A percentile compares a stretch with the other conserved stretches of the same genome.
phyloP scores from a whole-genome alignment of 2,329 filamentous ascomycete genomes.

The Epichloe baconii region DNA sequence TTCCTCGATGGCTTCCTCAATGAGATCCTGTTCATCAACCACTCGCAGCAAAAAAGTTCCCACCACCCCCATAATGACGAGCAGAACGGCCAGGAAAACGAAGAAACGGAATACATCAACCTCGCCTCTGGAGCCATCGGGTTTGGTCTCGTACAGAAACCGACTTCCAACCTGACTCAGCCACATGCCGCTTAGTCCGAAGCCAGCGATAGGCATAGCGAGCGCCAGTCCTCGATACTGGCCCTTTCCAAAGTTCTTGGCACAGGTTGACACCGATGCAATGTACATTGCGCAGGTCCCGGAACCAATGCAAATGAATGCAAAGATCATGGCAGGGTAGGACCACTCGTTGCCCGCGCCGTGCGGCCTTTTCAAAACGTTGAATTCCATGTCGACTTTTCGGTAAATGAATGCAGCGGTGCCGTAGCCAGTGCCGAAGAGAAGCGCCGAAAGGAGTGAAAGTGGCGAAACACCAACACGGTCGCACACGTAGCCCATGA shows the following conservation, averaged over 20 bases:
- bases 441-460: conserved; percentile 53
- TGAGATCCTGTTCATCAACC: conserved; percentile 74
- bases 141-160: conserved; percentile 55
- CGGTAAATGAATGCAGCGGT: conserved; percentile 69
- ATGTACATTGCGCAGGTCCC: conserved; percentile 86
- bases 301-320: conserved; percentile 71
- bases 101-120: conserved; percentile 78
- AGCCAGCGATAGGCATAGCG: conserved; percentile 80
- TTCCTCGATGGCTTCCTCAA: conserved; percentile 81
- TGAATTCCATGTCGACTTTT: conserved; percentile 34
- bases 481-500: conserved; percentile 87
- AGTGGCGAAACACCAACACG: conserved; percentile 69
- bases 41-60: conserved; percentile 65
- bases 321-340: conserved; percentile 70
- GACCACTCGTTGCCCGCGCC: conserved; percentile 45
- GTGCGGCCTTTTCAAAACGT: conserved; percentile 19
- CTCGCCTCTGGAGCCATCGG: conserved; percentile 50
- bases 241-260: conserved; percentile 92
- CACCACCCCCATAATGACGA: conserved; percentile 56
- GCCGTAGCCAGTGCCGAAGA: conserved; percentile 74
- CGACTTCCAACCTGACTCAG: conserved; percentile 76
- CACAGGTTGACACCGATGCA: conserved; percentile 81
- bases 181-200: conserved; percentile 93
- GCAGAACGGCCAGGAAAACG: conserved; percentile 63
- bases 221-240: conserved; percentile 80